Percentiles rank a stretch among this genome's conserved stretches.
These are phyloP conservation scores for Colletotrichum ledebouriae DNA, from an alignment of 2,329 filamentous ascomycete genomes.

Conservation along the genomic window DNA sequence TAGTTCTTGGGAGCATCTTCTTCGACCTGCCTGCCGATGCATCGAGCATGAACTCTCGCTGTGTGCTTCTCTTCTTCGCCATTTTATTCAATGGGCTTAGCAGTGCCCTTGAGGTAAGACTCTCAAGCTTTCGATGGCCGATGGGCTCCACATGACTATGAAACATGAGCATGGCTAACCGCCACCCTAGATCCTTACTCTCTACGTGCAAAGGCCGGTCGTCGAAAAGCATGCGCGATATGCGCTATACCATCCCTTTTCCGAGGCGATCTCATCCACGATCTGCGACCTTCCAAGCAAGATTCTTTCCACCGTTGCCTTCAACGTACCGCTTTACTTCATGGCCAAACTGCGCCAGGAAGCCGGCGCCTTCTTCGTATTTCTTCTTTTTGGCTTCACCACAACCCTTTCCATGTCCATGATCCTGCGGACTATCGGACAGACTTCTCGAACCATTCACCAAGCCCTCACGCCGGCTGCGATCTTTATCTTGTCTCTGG, in stretches of 20 bases:
- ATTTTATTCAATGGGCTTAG: conserved; percentile 52
- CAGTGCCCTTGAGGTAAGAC: conserved; percentile 43
- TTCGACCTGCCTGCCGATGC: conserved; percentile 69
- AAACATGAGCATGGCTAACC: too few species aligned
- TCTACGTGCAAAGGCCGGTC: conserved; percentile 46
- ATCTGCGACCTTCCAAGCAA: conserved; percentile 47
- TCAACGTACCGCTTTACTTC: conserved; percentile 75
- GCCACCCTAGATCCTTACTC: conserved; percentile 38
- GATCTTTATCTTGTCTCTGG: conserved; percentile 64
- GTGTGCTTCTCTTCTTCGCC: conserved; percentile 47
- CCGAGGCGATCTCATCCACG: conserved; percentile 33
- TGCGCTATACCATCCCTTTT: conserved; percentile 51
- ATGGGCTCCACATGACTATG: too few species aligned
- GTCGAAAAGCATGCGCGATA: conserved; percentile 48
- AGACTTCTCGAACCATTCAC: conserved; percentile 62
- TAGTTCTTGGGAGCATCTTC: conserved; percentile 77
- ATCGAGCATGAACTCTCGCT: conserved; percentile 64
- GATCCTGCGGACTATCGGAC: conserved; percentile 64
- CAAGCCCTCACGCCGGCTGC: conserved; percentile 67
- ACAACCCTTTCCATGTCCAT: conserved; percentile 63
- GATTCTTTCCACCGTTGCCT: conserved; percentile 64
- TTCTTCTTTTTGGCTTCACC: conserved; percentile 64
- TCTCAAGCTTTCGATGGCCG: too few species aligned
- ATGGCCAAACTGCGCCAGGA: conserved; percentile 71
- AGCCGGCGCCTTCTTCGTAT: conserved; percentile 67